Conservation (phyloP, 192 early-diverging fungal species). For the Coemansia sp. region DNA sequence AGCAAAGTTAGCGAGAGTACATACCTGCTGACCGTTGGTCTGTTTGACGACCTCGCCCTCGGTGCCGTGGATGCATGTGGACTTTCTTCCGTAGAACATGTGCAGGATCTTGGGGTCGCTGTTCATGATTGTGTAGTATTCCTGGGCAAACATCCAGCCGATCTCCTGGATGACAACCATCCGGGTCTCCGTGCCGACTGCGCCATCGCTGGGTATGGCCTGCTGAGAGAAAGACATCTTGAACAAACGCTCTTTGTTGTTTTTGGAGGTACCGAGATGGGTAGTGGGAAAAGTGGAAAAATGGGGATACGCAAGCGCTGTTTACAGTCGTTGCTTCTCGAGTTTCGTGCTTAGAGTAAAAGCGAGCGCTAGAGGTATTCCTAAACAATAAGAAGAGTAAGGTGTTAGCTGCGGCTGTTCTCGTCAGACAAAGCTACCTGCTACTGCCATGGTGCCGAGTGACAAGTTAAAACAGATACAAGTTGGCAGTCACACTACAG, state of each 20-base stretch:
- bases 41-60: constrained; percentile 72
- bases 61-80: constrained; percentile 75
- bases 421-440: not conserved
- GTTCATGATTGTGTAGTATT: constrained; percentile 93
- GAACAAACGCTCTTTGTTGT: not conserved
- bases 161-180: constrained; percentile 63
- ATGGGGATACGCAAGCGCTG: constrained; percentile 8
- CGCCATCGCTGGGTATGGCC: constrained; percentile 40
- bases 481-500: not conserved
- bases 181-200: constrained; percentile 20
- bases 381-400: not conserved
- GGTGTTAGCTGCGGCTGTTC: not conserved
- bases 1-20: not conserved
- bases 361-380: constrained; percentile 1
- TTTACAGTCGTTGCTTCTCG: constrained; percentile 3
- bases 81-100: constrained; percentile 86
- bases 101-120: constrained; percentile 76
- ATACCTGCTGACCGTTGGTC: constrained; percentile 65
- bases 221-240: constrained; percentile 39
- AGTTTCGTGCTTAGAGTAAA: constrained; percentile 3
- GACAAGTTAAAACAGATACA: not conserved
- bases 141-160: constrained; percentile 91
- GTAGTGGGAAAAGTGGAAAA: not conserved
- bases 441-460: not conserved
- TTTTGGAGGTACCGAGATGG: not conserved